Percentiles rank a stretch among this genome's conserved stretches.
Evolutionary conservation across 306 rosid species (phyloP).

Genomic region (Malus sieversii): DNA sequence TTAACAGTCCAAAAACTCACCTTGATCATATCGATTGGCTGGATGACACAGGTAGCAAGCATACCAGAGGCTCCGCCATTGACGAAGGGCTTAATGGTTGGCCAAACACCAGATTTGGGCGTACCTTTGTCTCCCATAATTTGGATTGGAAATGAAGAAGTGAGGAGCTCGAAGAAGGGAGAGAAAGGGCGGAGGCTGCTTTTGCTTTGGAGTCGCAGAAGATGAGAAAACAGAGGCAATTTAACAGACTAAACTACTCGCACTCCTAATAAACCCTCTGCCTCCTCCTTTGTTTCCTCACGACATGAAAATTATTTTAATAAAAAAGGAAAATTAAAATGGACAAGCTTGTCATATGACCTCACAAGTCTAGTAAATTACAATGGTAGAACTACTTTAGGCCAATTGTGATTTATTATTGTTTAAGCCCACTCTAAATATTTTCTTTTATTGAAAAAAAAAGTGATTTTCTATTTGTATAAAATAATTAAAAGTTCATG

Average conservation of each 20-base stretch:
- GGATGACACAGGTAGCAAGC: slow-evolving; percentile 98
- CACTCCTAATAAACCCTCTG: not conserved
- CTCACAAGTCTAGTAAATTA: slow-evolving; percentile 7
- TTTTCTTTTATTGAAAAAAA: not conserved
- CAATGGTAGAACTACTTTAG: not conserved
- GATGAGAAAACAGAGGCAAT: not conserved
- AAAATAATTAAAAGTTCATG: not conserved
- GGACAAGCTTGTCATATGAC: not conserved
- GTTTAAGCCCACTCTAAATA: not conserved
- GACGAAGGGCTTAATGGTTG: slow-evolving; percentile 79
- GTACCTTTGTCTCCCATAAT: slow-evolving; percentile 89
- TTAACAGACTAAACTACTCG: not conserved
- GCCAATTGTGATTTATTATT: not conserved
- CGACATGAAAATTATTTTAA: not conserved
- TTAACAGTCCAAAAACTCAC: slow-evolving; percentile 17
- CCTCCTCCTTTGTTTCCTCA: not conserved
- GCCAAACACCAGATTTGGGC: slow-evolving; percentile 56
- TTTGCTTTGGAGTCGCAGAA: slow-evolving; percentile 1
- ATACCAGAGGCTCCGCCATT: slow-evolving; percentile 96
- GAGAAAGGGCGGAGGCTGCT: slow-evolving; percentile 12
- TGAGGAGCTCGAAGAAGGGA: slow-evolving; percentile 24
- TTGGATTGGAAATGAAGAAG: slow-evolving; percentile 1
- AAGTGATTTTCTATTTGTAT: not conserved
- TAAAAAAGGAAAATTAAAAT: not conserved
- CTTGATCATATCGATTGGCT: slow-evolving; percentile 97